Percentiles rank a stretch among this genome's conserved stretches.
phyloP scores from a whole-genome alignment of 1,284 basidiomycete genomes.

The Trichosporon faecale region DNA sequence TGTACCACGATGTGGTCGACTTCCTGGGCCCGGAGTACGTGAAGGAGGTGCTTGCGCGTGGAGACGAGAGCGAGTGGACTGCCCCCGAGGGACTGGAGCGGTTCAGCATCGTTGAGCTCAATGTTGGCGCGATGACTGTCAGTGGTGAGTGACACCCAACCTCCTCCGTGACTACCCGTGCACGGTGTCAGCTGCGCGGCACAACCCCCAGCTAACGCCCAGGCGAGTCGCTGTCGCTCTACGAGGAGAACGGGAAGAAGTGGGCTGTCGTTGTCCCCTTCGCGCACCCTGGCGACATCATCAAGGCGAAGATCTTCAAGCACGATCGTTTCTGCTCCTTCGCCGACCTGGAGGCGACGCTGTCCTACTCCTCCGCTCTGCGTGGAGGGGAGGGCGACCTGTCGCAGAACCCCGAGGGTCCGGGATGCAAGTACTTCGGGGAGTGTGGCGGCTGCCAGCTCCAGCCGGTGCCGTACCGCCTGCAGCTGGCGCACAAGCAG shows the following conservation, averaged over 20 bases:
- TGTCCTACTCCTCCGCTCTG: constrained; percentile 63
- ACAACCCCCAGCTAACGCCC: constrained; percentile 6
- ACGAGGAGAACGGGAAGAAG: constrained; percentile 43
- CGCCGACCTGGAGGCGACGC: constrained; percentile 70
- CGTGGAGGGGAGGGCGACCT: constrained; percentile 60
- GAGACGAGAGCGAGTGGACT: constrained; percentile 61
- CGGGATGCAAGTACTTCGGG: constrained; percentile 79
- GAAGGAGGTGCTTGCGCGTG: constrained; percentile 56
- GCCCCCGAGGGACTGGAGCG: constrained; percentile 53
- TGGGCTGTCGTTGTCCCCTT: constrained; percentile 83
- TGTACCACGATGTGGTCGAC: constrained; percentile 66
- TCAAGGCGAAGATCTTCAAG: constrained; percentile 68
- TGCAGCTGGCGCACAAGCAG: constrained; percentile 80
- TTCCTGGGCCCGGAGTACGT: constrained; percentile 65
- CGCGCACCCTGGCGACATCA: constrained; percentile 73
- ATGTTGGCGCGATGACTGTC: constrained; percentile 53
- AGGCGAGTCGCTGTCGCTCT: constrained; percentile 35
- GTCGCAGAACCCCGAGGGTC: constrained; percentile 35
- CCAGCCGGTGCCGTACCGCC: constrained; percentile 82
- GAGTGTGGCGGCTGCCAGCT: constrained; percentile 59
- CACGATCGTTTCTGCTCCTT: constrained; percentile 63
- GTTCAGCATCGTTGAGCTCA: constrained; percentile 64
- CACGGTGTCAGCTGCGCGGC: no score
- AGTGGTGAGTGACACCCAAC: constrained; percentile 22
- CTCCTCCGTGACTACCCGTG: no score